phyloP scores from a whole-genome alignment of 1,284 basidiomycete genomes.

The Tilletia indica region DNA sequence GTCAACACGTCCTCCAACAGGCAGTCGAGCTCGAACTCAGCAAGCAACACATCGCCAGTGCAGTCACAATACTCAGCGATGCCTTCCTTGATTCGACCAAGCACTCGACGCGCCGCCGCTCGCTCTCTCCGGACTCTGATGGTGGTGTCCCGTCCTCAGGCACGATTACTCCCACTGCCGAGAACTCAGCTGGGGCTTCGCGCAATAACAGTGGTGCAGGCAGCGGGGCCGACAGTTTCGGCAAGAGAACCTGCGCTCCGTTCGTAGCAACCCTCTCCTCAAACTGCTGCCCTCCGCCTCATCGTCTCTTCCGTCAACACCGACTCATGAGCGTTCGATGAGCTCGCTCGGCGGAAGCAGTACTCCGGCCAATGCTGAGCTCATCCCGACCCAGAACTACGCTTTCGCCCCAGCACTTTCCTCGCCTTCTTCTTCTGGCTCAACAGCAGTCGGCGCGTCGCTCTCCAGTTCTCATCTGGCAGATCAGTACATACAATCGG shows the following conservation, averaged over 20 bases:
- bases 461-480: background rate
- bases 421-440: background rate
- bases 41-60: slow-evolving; percentile 15
- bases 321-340: background rate
- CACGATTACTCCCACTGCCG: slow-evolving; percentile 4
- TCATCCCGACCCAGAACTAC: slow-evolving; percentile 1
- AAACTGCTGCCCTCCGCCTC: background rate
- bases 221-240: background rate
- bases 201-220: background rate
- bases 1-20: slow-evolving; percentile 12
- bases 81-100: background rate
- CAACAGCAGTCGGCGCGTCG: background rate
- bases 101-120: background rate
- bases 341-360: background rate
- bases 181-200: background rate
- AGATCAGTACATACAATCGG: slow-evolving; percentile 15
- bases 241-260: slow-evolving; percentile 6
- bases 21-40: slow-evolving; percentile 17
- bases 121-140: background rate
- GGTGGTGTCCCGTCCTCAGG: background rate
- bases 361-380: background rate
- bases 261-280: slow-evolving; percentile 14
- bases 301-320: background rate
- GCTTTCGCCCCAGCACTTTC: background rate
- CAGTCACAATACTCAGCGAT: slow-evolving; percentile 12